phyloP scores from a whole-genome alignment of 208 protist genomes.

The Acanthamoeba healyi region DNA sequence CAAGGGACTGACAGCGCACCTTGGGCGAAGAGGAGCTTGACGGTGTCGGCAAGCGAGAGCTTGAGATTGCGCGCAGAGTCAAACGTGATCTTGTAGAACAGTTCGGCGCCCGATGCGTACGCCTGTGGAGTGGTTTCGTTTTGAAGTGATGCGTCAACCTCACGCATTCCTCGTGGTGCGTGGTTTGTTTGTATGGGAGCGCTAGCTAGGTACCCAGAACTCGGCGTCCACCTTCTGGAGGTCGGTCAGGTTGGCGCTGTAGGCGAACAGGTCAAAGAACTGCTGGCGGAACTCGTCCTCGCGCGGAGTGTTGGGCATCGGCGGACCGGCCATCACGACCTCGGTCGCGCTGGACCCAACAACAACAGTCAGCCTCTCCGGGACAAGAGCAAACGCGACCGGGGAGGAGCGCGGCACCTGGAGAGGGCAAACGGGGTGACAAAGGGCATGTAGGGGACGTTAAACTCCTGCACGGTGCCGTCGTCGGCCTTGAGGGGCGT shows the following conservation, averaged over 20 bases:
- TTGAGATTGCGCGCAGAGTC: constrained; percentile 4
- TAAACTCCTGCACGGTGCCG: too few relatives aligned
- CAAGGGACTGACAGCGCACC: background rate
- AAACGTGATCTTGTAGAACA: constrained; percentile 20
- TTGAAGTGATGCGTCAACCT: too few relatives aligned
- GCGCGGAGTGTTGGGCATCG: background rate
- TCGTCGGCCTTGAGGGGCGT: too few relatives aligned
- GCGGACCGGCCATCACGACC: constrained; percentile 6
- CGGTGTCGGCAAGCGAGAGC: background rate
- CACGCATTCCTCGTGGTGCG: too few relatives aligned
- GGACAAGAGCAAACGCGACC: too few relatives aligned
- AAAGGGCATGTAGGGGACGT: too few relatives aligned
- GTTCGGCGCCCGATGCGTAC: background rate
- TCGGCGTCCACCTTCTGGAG: constrained; percentile 17
- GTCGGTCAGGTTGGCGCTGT: constrained; percentile 52
- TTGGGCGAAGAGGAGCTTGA: constrained; percentile 26
- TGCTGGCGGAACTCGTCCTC: background rate
- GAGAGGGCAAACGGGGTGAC: too few relatives aligned
- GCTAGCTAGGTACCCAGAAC: background rate
- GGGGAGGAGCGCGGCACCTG: too few relatives aligned
- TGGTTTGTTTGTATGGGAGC: background rate
- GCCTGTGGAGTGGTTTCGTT: background rate
- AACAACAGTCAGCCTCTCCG: too few relatives aligned
- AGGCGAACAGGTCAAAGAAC: background rate
- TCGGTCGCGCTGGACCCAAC: background rate